Percentiles rank a stretch among this genome's conserved stretches.
These are phyloP conservation scores for Suhomyces terraborum DNA, from an alignment of 1,139 yeast species.

Conservation along the genomic window DNA sequence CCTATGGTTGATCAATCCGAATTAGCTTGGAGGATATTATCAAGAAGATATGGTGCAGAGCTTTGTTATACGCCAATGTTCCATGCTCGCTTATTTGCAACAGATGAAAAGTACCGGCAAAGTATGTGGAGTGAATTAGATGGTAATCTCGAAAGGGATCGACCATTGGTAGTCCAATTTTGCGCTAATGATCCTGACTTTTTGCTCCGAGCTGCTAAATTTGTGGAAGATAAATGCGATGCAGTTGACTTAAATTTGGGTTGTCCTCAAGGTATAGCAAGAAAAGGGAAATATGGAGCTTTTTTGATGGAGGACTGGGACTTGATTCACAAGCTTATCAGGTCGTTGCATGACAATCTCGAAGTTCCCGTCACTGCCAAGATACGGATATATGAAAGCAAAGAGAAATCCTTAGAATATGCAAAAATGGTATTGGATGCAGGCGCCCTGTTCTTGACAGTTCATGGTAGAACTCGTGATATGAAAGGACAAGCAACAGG, in stretches of 20 bases:
- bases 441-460: slow-evolving; percentile 93
- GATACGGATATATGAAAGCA: slow-evolving; percentile 84
- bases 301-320: slow-evolving; percentile 98
- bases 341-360: slow-evolving; percentile 69
- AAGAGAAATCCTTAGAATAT: slow-evolving; percentile 80
- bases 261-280: slow-evolving; percentile 97
- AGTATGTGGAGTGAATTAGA: slow-evolving; percentile 78
- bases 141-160: slow-evolving; percentile 64
- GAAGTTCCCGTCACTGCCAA: slow-evolving; percentile 93
- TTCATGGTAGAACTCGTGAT: slow-evolving; percentile 94
- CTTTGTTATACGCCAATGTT: slow-evolving; percentile 96
- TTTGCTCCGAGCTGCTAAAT: slow-evolving; percentile 74
- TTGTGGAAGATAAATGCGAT: slow-evolving; percentile 84
- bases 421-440: slow-evolving; percentile 91
- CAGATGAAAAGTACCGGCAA: slow-evolving; percentile 74
- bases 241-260: slow-evolving; percentile 96
- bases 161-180: slow-evolving; percentile 90
- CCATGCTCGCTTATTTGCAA: slow-evolving; percentile 88
- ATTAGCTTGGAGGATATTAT: slow-evolving; percentile 89
- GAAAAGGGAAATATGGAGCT: slow-evolving; percentile 92
- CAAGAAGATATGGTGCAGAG: slow-evolving; percentile 89
- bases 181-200: slow-evolving; percentile 95
- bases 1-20: slow-evolving; percentile 99
- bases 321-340: slow-evolving; percentile 69
- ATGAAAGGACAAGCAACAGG: slow-evolving; percentile 98